Conservation (phyloP, 1,139 yeast genomes). For the Protomyces gravidus region DNA sequence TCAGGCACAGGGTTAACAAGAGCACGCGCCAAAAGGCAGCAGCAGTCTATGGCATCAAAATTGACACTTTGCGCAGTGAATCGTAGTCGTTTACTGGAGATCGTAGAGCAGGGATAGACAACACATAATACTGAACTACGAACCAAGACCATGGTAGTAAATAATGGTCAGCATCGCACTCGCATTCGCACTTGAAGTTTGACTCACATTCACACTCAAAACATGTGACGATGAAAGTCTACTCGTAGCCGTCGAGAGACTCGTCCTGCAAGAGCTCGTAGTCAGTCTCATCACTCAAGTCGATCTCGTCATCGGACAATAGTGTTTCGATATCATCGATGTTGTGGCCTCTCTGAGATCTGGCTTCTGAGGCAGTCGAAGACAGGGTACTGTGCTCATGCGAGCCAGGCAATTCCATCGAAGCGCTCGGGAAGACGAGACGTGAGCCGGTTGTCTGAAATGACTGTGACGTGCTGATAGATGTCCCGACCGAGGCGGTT, state of each 20-base stretch:
- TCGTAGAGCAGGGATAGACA: background rate
- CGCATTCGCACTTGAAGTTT: too few relatives aligned
- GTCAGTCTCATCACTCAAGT: background rate
- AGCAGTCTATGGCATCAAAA: background rate
- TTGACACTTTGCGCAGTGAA: background rate
- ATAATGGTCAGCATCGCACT: too few relatives aligned
- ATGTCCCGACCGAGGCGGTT: background rate
- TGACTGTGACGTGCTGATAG: background rate
- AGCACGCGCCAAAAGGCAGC: background rate
- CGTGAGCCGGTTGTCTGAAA: conserved; percentile 4
- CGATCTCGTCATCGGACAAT: background rate
- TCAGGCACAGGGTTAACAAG: background rate
- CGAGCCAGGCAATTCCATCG: conserved; percentile 10
- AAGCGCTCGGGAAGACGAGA: conserved; percentile 22
- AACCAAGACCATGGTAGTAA: too few relatives aligned
- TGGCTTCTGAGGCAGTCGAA: background rate
- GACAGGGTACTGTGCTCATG: background rate
- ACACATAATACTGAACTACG: background rate
- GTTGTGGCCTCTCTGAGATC: background rate
- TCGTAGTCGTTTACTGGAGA: background rate
- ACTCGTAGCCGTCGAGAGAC: background rate
- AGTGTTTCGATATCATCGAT: background rate
- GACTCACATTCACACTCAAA: too few relatives aligned
- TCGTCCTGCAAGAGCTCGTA: background rate
- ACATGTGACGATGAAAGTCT: too few relatives aligned